A percentile compares a stretch with the other conserved stretches of the same genome.
phyloP scores from a whole-genome alignment of 805 yeast species.

The Barnettozyma siamensis region DNA sequence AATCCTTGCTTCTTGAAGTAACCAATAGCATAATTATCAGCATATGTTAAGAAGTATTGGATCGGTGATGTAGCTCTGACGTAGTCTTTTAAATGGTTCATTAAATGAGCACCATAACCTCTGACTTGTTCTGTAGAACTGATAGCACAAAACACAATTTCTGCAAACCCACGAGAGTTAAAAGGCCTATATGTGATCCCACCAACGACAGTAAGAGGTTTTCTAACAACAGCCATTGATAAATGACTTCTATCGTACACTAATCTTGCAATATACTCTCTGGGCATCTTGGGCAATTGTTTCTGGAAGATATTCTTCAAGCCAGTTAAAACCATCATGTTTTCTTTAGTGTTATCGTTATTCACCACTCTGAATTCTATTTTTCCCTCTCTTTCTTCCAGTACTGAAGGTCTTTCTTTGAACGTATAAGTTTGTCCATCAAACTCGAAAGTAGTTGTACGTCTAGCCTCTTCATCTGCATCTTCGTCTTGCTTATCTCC shows the following conservation, averaged over 20 bases:
- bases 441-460: conserved; percentile 36
- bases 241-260: conserved; percentile 93
- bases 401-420: conserved; percentile 88
- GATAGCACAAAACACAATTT: conserved; percentile 97
- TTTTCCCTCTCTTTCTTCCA: conserved; percentile 88
- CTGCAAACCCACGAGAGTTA: conserved; percentile 87
- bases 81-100: conserved; percentile 97
- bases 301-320: conserved; percentile 93
- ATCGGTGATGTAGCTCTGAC: conserved; percentile 84
- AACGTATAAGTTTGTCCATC: conserved; percentile 80
- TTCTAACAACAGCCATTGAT: conserved; percentile 92
- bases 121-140: conserved; percentile 96
- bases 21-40: conserved; percentile 98
- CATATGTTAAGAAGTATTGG: conserved; percentile 86
- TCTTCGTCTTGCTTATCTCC: conserved; percentile 22
- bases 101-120: conserved; percentile 97
- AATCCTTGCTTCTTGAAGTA: conserved; percentile 98
- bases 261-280: conserved; percentile 89
- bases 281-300: conserved; percentile 97
- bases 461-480: conserved; percentile 30
- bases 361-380: conserved; percentile 96
- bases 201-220: conserved; percentile 93
- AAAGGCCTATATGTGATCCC: conserved; percentile 97
- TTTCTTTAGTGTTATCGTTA: conserved; percentile 85
- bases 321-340: conserved; percentile 88